Percentiles rank a stretch among this genome's conserved stretches.
phyloP scores from a whole-genome alignment of 371 early-diverging fungal species.

The Umbelopsis sp. region DNA sequence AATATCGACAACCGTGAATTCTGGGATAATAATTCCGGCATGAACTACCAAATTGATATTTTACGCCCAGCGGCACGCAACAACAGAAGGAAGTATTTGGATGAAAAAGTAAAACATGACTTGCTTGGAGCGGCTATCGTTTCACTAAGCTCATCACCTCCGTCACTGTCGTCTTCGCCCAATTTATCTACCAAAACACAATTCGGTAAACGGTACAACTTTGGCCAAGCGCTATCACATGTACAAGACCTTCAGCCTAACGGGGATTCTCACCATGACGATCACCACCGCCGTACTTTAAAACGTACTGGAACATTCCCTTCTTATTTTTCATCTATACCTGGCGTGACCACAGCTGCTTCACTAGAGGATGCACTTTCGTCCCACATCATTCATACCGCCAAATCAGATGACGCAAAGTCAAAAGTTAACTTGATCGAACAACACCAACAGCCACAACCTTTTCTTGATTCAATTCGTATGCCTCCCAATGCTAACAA shows the following conservation, averaged over 20 bases:
- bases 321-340: slow-evolving; percentile 15
- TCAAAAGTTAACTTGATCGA: background rate
- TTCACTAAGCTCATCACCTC: slow-evolving; percentile 2
- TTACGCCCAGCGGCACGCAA: slow-evolving; percentile 3
- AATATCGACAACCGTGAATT: slow-evolving; percentile 55
- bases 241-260: background rate
- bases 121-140: background rate
- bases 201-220: slow-evolving; percentile 12
- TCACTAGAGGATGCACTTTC: background rate
- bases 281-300: background rate
- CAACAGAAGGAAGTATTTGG: background rate
- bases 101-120: background rate
- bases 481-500: background rate
- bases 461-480: background rate
- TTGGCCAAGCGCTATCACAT: slow-evolving; percentile 13
- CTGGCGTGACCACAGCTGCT: slow-evolving; percentile 7
- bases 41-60: slow-evolving; percentile 63
- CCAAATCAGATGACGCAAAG: background rate
- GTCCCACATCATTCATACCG: slow-evolving; percentile 4
- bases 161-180: slow-evolving; percentile 8
- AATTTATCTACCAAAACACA: slow-evolving; percentile 3
- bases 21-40: slow-evolving; percentile 77
- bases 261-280: slow-evolving; percentile 1
- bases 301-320: slow-evolving; percentile 18
- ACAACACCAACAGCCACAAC: background rate